phyloP scores from a whole-genome alignment of 2,329 filamentous ascomycete species.

The Talaromyces pinophilus region DNA sequence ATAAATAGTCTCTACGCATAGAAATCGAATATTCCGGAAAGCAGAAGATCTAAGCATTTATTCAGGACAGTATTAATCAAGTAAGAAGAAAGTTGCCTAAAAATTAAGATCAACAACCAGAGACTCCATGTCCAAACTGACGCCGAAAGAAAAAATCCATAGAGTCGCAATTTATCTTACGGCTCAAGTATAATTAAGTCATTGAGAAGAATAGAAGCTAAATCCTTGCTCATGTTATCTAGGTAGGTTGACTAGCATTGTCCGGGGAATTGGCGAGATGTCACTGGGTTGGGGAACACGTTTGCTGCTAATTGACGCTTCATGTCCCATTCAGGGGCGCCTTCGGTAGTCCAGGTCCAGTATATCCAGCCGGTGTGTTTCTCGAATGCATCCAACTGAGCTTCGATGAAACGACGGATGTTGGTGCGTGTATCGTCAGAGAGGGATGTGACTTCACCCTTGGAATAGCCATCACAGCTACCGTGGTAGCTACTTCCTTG shows the following conservation, averaged over 20 bases:
- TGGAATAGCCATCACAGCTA: conserved; percentile 55
- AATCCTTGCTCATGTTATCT: too few species aligned
- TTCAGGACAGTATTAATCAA: not conserved
- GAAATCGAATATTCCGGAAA: not conserved
- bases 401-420: conserved; percentile 48
- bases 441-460: conserved; percentile 51
- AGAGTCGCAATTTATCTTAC: not conserved
- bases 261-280: conserved; percentile 35
- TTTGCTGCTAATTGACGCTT: conserved; percentile 44
- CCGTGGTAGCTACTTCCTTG: conserved; percentile 51
- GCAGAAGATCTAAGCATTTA: not conserved
- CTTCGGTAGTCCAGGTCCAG: conserved; percentile 55
- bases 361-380: conserved; percentile 49
- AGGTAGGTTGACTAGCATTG: conserved; percentile 30
- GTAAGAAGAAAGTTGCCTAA: too few species aligned
- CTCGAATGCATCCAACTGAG: conserved; percentile 50
- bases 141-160: not conserved
- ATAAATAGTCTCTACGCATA: too few species aligned
- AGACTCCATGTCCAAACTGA: not conserved
- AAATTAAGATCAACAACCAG: too few species aligned
- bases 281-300: conserved; percentile 52
- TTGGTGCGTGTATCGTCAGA: conserved; percentile 38
- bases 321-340: conserved; percentile 53
- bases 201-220: conserved; percentile 5
- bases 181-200: not conserved